Conservation (phyloP, 106 monocot species). For the Dendrobium huoshanense region DNA sequence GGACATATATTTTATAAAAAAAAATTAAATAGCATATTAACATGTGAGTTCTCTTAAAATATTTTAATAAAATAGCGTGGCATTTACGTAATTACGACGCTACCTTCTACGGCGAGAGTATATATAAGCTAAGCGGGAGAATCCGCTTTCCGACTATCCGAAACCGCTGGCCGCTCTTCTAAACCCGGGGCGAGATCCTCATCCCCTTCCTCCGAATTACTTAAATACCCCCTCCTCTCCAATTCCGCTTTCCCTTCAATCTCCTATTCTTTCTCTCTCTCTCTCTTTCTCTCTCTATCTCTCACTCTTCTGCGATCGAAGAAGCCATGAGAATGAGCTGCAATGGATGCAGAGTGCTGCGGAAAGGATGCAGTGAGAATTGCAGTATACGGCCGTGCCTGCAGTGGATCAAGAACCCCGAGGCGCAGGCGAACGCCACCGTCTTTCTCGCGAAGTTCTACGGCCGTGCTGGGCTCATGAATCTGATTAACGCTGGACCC, state of each 20-base stretch:
- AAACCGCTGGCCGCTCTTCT: not conserved
- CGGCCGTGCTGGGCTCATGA: slow-evolving; percentile 47
- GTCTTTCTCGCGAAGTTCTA: slow-evolving; percentile 57
- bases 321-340: slow-evolving; percentile 44
- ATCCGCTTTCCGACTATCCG: not conserved
- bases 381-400: slow-evolving; percentile 46
- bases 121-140: not conserved
- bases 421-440: slow-evolving; percentile 44
- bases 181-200: not conserved
- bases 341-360: slow-evolving; percentile 52
- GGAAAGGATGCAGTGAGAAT: slow-evolving; percentile 43
- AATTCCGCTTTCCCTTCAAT: not conserved
- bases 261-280: not conserved
- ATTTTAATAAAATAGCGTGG: not conserved
- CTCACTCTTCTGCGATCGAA: not conserved
- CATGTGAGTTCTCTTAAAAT: too few species aligned
- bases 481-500: slow-evolving; percentile 34
- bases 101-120: not conserved
- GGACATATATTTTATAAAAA: too few species aligned
- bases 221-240: not conserved
- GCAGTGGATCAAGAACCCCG: slow-evolving; percentile 43
- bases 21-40: too few species aligned
- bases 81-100: not conserved
- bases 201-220: not conserved
- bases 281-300: not conserved